Evolutionary conservation across 2,329 filamentous ascomycete genomes (phyloP), one percentile per base, ranked within the genome.

Genomic region (Paracorniculantispora psalliotae): DNA sequence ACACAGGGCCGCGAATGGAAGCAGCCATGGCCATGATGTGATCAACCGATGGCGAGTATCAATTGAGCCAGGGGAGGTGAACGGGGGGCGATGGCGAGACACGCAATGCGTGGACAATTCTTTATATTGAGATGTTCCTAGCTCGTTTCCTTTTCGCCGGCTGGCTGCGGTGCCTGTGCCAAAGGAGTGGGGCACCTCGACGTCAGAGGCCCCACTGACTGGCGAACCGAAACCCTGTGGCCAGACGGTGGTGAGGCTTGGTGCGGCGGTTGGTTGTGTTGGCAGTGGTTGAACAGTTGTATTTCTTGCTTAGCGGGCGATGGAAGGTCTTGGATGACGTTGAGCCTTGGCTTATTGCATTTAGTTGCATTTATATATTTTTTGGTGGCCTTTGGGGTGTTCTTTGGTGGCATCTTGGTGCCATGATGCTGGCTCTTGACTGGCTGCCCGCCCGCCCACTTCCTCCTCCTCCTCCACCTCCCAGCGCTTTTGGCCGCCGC

Each of bases 1-100:
- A 72, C 25, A 75, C 71, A 50, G 77, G 75, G 33, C 77, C 69
- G 64, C 79, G 74, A 46, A 80, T 67, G 39, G 77, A 79, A 39
- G 43, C 43, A 37, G 53, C 53, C 53, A 56, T 56, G 30, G 53
- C 43, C 28, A 19, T 41, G 43, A 48, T 47, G 30, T 6, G 12
- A 13, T 17, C n/a, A 48, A 4, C 9, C 23, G 7, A 28, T 1
- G 5, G n/a, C 2, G 48, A 28, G 17, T 6, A 17, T 15, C 15
- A 46, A 33, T n/a, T 17, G 52, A 37, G 19, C 12, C 37, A 41
- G 15, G 25, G 37, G 21, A n/a, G 15, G 21, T 26, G 21, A 26
- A 13, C 9, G 9, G 21, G 21, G 49, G 49, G 4, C 12, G 19
- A 7, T 7, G 30, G 48, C 48, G 28, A 33, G 25, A 30, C 25